These are phyloP conservation scores for Fusarium algeriense DNA, from an alignment of 2,329 filamentous ascomycete species.

Conservation along the genomic window DNA sequence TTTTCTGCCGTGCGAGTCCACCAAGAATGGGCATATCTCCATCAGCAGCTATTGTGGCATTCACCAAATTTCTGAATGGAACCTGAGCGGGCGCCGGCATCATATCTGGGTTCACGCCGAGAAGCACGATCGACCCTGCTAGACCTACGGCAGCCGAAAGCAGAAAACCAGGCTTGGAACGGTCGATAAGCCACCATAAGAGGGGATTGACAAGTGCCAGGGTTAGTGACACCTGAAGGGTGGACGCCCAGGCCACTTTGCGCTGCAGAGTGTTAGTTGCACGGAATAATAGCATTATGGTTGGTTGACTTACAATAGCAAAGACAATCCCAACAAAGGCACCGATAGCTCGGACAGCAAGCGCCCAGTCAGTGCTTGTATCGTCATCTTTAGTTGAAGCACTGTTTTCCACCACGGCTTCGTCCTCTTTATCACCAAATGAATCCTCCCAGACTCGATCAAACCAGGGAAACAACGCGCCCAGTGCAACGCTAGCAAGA, in stretches of 20 bases:
- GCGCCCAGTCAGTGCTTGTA: constrained; percentile 77
- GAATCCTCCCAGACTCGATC: constrained; percentile 78
- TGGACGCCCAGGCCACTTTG: constrained; percentile 92
- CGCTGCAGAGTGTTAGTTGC: constrained; percentile 66
- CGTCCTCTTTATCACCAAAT: constrained; percentile 54
- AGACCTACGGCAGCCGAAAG: constrained; percentile 81
- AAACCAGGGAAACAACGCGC: constrained; percentile 85
- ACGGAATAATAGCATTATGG: background rate
- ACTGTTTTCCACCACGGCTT: constrained; percentile 48
- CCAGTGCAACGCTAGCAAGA: constrained; percentile 79
- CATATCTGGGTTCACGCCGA: constrained; percentile 81
- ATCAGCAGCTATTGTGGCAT: constrained; percentile 15
- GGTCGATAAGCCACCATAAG: constrained; percentile 96
- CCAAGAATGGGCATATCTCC: constrained; percentile 52
- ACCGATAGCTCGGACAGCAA: constrained; percentile 69
- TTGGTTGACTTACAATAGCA: constrained; percentile 75
- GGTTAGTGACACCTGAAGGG: constrained; percentile 90
- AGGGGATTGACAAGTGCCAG: constrained; percentile 92
- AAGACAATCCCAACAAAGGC: constrained; percentile 72
- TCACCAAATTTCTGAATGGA: constrained; percentile 42
- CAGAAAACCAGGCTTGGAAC: constrained; percentile 85
- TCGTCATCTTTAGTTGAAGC: constrained; percentile 49
- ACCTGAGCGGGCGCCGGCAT: constrained; percentile 73
- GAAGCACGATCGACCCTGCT: constrained; percentile 77
- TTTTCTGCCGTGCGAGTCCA: constrained; percentile 71